Evolutionary conservation across 1,139 yeast genomes (phyloP).

Genomic region (Yarrowia galli): DNA sequence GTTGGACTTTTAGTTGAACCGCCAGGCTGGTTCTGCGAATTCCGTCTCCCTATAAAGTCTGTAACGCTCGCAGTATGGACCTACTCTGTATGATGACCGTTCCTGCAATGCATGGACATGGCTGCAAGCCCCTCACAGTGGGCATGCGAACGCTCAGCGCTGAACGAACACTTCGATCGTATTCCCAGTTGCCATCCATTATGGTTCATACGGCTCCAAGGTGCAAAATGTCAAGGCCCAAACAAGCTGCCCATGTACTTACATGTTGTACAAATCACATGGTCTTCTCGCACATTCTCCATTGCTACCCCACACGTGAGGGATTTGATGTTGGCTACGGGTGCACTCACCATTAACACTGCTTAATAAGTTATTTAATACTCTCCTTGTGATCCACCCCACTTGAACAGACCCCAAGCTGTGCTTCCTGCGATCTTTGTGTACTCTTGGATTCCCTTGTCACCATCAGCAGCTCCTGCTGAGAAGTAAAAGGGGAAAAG

Average conservation of each 20-base stretch:
- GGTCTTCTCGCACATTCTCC: background rate
- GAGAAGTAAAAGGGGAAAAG: slow-evolving; percentile 74
- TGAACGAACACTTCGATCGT: background rate
- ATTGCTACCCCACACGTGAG: background rate
- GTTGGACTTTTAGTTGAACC: too few relatives aligned
- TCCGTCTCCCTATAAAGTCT: too few relatives aligned
- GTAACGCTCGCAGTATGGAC: too few relatives aligned
- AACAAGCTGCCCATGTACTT: background rate
- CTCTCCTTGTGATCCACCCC: slow-evolving; percentile 15
- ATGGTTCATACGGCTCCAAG: slow-evolving; percentile 19
- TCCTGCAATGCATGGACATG: background rate
- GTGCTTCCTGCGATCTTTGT: slow-evolving; percentile 56
- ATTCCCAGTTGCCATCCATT: background rate
- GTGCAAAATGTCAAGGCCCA: background rate
- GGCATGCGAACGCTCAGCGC: slow-evolving; percentile 1
- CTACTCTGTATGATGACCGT: too few relatives aligned
- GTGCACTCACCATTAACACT: background rate
- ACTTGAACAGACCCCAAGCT: slow-evolving; percentile 74
- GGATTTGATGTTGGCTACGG: background rate
- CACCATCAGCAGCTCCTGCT: slow-evolving; percentile 61
- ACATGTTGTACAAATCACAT: background rate
- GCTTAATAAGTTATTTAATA: background rate
- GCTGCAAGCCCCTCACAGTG: slow-evolving; percentile 5
- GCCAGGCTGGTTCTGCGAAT: too few relatives aligned
- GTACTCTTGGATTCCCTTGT: slow-evolving; percentile 57